Conservation (phyloP, 2,329 filamentous ascomycete genomes). For the Zasmidium citrigriseum region DNA sequence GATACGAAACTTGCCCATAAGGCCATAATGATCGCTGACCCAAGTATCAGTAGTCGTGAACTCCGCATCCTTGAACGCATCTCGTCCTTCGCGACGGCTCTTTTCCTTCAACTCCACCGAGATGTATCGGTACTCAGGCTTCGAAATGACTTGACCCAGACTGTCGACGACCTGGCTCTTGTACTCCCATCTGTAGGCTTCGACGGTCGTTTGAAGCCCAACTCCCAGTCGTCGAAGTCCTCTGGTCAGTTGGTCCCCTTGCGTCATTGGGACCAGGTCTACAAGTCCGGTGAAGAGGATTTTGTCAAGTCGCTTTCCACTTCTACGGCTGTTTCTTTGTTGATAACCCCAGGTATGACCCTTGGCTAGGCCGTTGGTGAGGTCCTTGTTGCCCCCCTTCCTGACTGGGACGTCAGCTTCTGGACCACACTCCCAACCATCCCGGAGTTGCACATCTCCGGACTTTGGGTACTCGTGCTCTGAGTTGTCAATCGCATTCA, state of each 20-base stretch:
- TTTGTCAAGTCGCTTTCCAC: neutral
- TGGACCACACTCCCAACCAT: neutral
- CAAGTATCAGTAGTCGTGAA: neutral
- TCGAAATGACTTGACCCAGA: no score
- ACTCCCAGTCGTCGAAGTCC: neutral
- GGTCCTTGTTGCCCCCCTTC: neutral
- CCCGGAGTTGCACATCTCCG: neutral
- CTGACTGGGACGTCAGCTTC: neutral
- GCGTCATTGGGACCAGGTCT: neutral
- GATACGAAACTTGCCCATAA: slow-evolving; percentile 1
- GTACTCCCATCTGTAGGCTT: neutral
- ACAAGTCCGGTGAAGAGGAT: neutral
- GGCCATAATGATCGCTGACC: slow-evolving; percentile 2
- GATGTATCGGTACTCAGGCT: neutral
- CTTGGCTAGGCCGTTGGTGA: neutral
- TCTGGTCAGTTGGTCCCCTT: neutral
- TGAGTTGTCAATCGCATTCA: neutral
- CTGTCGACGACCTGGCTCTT: neutral
- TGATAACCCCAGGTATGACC: slow-evolving; percentile 1
- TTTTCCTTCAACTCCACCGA: neutral
- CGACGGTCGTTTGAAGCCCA: neutral
- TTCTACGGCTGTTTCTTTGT: neutral
- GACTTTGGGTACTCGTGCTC: neutral
- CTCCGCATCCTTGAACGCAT: neutral
- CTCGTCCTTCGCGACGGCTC: neutral